phyloP scores from a whole-genome alignment of 1,284 basidiomycete genomes.

The Ceratobasidium sp. region DNA sequence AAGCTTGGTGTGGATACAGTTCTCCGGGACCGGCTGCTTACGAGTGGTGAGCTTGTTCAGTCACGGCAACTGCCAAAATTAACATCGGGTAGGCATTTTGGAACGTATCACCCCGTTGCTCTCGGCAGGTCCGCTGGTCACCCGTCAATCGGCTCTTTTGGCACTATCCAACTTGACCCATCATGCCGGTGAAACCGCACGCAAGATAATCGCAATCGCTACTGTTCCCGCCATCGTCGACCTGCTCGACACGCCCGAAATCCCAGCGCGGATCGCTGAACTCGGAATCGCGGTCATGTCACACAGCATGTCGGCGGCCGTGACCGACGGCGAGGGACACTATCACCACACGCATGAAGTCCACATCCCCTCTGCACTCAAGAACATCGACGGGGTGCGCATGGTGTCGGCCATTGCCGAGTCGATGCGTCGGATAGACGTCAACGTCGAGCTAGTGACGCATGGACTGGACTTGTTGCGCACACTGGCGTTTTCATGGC shows the following conservation, averaged over 20 bases:
- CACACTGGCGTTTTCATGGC: constrained; percentile 7
- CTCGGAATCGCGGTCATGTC: constrained; percentile 12
- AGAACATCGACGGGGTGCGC: constrained; percentile 1
- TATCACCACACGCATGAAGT: not conserved
- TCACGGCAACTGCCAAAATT: not conserved
- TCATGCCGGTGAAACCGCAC: constrained; percentile 23
- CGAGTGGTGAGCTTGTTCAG: constrained; percentile 1
- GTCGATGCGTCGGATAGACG: constrained; percentile 22
- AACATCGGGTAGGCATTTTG: not conserved
- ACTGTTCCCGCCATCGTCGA: constrained; percentile 16
- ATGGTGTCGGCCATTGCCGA: constrained; percentile 11
- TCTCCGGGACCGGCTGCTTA: constrained; percentile 18
- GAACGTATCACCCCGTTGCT: constrained; percentile 22
- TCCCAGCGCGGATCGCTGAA: constrained; percentile 12
- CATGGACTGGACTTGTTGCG: constrained; percentile 11
- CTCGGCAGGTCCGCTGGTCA: constrained; percentile 4
- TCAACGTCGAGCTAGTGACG: constrained; percentile 5
- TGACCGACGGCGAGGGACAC: not conserved
- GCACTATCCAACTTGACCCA: constrained; percentile 28
- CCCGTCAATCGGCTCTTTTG: constrained; percentile 20
- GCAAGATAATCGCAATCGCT: constrained; percentile 7
- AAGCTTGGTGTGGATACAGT: constrained; percentile 17
- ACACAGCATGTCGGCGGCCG: not conserved
- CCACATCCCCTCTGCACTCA: not conserved
- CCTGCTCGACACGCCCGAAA: constrained; percentile 12